Evolutionary conservation across 495 filamentous ascomycete genomes (phyloP), one percentile per base, ranked within the genome.

Genomic region (Neurospora intermedia): DNA sequence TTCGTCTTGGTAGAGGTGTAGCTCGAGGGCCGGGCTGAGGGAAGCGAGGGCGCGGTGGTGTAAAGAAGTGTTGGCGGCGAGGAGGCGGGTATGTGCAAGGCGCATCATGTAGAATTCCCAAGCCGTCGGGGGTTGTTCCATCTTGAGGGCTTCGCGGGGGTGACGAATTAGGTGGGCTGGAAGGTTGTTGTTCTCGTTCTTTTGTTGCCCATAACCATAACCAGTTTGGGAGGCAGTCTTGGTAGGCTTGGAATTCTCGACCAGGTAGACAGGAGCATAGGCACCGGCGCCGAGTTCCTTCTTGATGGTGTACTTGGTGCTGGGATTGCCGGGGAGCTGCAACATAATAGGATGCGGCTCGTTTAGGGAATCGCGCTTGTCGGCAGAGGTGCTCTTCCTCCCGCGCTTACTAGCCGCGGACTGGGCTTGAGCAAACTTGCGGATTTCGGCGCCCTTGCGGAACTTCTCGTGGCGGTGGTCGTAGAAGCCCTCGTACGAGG

Each of bases 61-160:
- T 3, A 66, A 3, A 0, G 54, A 2, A 3, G 54, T 66, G 54
- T 38, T 38, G 54, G 54, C 54, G 13, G 88, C 84, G 0, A 87
- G 89, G 0, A 98, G 85, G 7, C 96, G 92, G 1, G 88, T 84
- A 70, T 94, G 89, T 3, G 93, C 89, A 38, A 92, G 88, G 2
- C 91, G 90, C 84, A 98, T 95, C 82, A 99, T 96, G 81, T 97
- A 92, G 80, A 98, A 99, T 78, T 99, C 96, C 96, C 96, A 99
- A 1, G 92, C 83, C 16, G 89, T 90, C 0, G 94, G 93, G 5
- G 94, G 94, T 42, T 83, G 77, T 80, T 99, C 96, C 87, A 97
- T 91, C 81, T 99, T 99, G 74, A 99, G 84, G 2, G 96, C 96
- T 80, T 97, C 93, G 23, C 94, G 87, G 9, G 80, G 74, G 70